Percentiles rank a stretch among this genome's conserved stretches.
These are phyloP conservation scores for Apostasia ramifera DNA, from an alignment of 106 monocot species.

Conservation along the genomic window DNA sequence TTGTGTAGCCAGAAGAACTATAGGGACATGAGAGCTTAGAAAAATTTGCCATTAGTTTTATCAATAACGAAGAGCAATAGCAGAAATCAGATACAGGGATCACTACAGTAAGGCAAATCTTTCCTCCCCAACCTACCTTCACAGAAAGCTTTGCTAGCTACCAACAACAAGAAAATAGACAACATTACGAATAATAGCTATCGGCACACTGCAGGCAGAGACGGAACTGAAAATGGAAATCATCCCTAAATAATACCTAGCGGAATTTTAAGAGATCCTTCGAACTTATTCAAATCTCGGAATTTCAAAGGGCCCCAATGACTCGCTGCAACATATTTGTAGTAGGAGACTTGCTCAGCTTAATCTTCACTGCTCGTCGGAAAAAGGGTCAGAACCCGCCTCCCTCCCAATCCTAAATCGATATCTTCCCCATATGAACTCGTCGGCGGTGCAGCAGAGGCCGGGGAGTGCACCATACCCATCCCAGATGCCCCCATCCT, in stretches of 20 bases:
- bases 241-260: too few relatives aligned
- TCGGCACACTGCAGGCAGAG: too few relatives aligned
- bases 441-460: constrained; percentile 1
- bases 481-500: constrained; percentile 28
- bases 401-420: constrained; percentile 34
- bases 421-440: constrained; percentile 46
- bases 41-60: too few relatives aligned
- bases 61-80: too few relatives aligned
- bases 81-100: too few relatives aligned
- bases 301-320: neutral
- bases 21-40: too few relatives aligned
- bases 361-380: constrained; percentile 62
- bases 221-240: too few relatives aligned
- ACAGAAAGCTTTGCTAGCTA: too few relatives aligned
- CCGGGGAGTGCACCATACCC: constrained; percentile 9
- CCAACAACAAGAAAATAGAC: neutral
- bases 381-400: constrained; percentile 75
- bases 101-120: too few relatives aligned
- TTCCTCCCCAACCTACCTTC: too few relatives aligned
- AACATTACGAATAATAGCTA: too few relatives aligned
- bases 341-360: neutral
- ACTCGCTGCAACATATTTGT: neutral
- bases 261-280: neutral
- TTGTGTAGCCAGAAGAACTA: too few relatives aligned
- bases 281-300: neutral